phyloP scores from a whole-genome alignment of 148 eudicot genomes.

The Tetragonia tetragonoides region DNA sequence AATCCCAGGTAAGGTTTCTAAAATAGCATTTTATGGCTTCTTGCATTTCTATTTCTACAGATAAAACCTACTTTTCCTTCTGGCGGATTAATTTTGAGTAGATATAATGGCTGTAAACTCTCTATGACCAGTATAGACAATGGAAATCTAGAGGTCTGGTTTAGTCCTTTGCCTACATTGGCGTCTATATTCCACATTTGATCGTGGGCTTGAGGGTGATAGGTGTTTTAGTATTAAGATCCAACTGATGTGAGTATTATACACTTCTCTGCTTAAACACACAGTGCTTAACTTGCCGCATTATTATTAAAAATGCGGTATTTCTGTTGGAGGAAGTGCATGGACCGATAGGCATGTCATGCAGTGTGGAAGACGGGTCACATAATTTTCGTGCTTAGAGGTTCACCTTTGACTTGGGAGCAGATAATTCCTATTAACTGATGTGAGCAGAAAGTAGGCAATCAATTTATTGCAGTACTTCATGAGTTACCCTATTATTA shows the following conservation, averaged over 20 bases:
- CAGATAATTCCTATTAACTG: no score
- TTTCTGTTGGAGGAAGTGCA: neutral
- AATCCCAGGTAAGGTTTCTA: conserved; percentile 73
- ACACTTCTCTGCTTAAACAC: neutral
- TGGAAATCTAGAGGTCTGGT: neutral
- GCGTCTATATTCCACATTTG: neutral
- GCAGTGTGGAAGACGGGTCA: neutral
- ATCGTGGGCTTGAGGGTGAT: neutral
- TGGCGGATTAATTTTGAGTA: neutral
- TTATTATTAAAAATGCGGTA: neutral
- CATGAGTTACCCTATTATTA: no score
- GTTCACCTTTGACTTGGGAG: no score
- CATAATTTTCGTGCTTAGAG: no score
- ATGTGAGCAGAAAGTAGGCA: no score
- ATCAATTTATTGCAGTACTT: no score
- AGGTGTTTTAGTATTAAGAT: neutral
- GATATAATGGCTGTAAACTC: neutral
- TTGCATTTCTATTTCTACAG: neutral
- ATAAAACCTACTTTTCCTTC: neutral
- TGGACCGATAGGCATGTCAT: neutral
- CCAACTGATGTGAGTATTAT: neutral
- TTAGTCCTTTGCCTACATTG: neutral
- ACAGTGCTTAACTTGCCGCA: neutral
- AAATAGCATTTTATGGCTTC: neutral
- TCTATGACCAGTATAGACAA: neutral